These are phyloP conservation scores for Cladophialophora yegresii DNA, from an alignment of 2,329 filamentous ascomycete genomes.

Conservation along the genomic window DNA sequence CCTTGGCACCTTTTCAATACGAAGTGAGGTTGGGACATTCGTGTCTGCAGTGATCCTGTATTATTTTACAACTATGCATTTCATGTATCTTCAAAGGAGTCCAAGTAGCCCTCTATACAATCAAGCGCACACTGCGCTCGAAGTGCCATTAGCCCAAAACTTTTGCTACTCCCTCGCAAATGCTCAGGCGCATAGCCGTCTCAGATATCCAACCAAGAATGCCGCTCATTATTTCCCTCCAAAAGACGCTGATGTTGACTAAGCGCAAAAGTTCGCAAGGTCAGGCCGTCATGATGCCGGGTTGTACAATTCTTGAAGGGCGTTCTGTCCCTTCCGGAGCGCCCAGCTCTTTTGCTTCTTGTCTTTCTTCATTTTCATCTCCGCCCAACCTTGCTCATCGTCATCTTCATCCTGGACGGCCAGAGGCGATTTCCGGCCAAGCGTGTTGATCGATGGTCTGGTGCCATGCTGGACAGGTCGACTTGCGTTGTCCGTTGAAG, in stretches of 20 bases:
- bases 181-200: constrained; percentile 13
- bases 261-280: neutral
- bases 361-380: constrained; percentile 54
- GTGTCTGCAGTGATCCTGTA: constrained; percentile 1
- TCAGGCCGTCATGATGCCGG: constrained; percentile 21
- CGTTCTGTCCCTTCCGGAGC: constrained; percentile 43
- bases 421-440: constrained; percentile 36
- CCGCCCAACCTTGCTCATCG: constrained; percentile 54
- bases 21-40: neutral
- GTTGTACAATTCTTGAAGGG: constrained; percentile 35
- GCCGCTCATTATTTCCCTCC: constrained; percentile 24
- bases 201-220: constrained; percentile 10
- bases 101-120: constrained; percentile 18
- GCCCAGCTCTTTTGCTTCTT: constrained; percentile 54
- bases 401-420: constrained; percentile 47
- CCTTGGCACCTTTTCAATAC: neutral
- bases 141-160: constrained; percentile 18
- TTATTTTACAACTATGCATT: constrained; percentile 27
- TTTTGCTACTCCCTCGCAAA: constrained; percentile 15
- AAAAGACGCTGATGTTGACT: constrained; percentile 5
- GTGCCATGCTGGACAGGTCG: constrained; percentile 34
- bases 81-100: constrained; percentile 13
- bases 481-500: constrained; percentile 38
- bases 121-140: constrained; percentile 1
- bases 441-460: constrained; percentile 37